These are phyloP conservation scores for Dalbergia cultrata DNA, from an alignment of 306 rosid genomes.

Conservation along the genomic window DNA sequence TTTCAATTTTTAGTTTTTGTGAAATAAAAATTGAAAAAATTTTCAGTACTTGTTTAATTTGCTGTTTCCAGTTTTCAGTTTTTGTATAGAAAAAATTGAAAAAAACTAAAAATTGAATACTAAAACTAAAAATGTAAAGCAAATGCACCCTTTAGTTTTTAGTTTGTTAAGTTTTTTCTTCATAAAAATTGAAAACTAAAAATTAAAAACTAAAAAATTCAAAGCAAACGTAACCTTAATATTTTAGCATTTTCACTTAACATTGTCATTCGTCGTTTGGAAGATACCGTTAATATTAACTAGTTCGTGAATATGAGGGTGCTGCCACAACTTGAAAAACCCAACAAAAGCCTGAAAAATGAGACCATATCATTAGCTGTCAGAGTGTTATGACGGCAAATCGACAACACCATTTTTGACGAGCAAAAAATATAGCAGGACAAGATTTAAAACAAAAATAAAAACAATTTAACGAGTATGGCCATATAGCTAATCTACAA, in stretches of 20 bases:
- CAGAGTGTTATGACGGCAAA: conserved; percentile 42
- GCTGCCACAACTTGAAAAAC: conserved; percentile 39
- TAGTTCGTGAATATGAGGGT: conserved; percentile 27
- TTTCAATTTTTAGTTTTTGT: too few relatives aligned
- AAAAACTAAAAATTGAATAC: too few relatives aligned
- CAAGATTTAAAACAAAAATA: conserved; percentile 28
- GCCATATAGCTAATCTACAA: conserved; percentile 47
- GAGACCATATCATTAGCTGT: conserved; percentile 53
- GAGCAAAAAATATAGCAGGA: conserved; percentile 49
- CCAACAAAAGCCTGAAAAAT: conserved; percentile 47
- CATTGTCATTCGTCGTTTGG: conserved; percentile 30
- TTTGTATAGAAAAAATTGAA: too few relatives aligned
- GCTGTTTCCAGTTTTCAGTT: too few relatives aligned
- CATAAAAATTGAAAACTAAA: too few relatives aligned
- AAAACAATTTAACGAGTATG: conserved; percentile 40
- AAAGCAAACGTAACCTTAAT: too few relatives aligned
- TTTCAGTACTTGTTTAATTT: too few relatives aligned
- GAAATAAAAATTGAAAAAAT: too few relatives aligned
- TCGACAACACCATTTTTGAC: conserved; percentile 40
- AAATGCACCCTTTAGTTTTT: too few relatives aligned
- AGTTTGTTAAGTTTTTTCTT: too few relatives aligned
- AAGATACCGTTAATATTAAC: conserved; percentile 35
- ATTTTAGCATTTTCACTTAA: background rate
- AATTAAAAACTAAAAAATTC: too few relatives aligned
- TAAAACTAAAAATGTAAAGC: too few relatives aligned